phyloP scores from a whole-genome alignment of 768 basidiomycete genomes.

The Serpula lacrymans region DNA sequence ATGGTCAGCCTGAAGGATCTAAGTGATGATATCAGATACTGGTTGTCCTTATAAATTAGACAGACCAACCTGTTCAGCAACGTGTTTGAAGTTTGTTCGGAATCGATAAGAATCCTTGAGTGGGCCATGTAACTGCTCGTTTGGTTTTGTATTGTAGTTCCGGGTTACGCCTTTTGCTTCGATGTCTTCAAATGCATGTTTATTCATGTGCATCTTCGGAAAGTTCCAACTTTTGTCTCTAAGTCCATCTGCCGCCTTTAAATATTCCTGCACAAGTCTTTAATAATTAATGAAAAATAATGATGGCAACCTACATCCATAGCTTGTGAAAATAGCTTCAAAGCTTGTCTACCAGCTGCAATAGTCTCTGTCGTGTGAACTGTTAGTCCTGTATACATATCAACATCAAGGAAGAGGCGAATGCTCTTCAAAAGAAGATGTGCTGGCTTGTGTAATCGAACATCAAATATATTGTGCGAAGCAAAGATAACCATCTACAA shows the following conservation, averaged over 20 bases:
- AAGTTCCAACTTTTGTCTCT: conserved; percentile 33
- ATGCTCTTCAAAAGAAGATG: too few species aligned
- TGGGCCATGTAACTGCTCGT: conserved; percentile 28
- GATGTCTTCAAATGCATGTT: conserved; percentile 32
- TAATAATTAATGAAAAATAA: too few species aligned
- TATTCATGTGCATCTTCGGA: conserved; percentile 32
- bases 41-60: too few species aligned
- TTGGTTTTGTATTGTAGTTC: conserved; percentile 31
- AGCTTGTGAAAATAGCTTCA: conserved; percentile 12
- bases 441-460: too few species aligned
- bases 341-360: conserved; percentile 12
- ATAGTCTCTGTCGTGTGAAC: conserved; percentile 31
- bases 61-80: conserved; percentile 32
- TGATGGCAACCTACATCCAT: conserved; percentile 24
- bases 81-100: conserved; percentile 32
- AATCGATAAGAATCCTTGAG: conserved; percentile 23
- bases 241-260: too few species aligned
- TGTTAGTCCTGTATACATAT: conserved; percentile 22
- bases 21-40: too few species aligned
- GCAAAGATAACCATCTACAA: too few species aligned
- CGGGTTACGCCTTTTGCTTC: conserved; percentile 23
- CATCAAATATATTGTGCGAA: too few species aligned
- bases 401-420: too few species aligned
- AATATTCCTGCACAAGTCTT: too few species aligned
- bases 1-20: too few species aligned